phyloP scores from a whole-genome alignment of 1,284 basidiomycete species.

The Boletellus deceptivus region DNA sequence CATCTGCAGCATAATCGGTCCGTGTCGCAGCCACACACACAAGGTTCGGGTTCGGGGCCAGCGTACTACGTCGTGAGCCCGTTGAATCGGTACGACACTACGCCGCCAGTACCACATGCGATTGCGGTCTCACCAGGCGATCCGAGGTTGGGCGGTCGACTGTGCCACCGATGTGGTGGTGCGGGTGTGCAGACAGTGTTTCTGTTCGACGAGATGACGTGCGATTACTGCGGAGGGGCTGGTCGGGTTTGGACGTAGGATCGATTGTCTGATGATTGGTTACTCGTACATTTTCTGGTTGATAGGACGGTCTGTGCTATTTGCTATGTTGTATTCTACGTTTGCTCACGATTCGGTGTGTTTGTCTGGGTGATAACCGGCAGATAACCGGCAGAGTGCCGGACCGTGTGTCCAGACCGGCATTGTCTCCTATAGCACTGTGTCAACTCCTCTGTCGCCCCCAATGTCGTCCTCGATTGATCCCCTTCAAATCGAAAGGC shows the following conservation, averaged over 20 bases:
- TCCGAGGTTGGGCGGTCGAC: slow-evolving; percentile 61
- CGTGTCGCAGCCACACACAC: slow-evolving; percentile 14
- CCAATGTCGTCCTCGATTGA: slow-evolving; percentile 4
- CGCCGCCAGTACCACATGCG: slow-evolving; percentile 46
- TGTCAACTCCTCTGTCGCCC: not conserved
- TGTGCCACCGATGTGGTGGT: slow-evolving; percentile 67
- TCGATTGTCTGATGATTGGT: not conserved
- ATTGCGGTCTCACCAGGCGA: slow-evolving; percentile 64
- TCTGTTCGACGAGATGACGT: slow-evolving; percentile 53
- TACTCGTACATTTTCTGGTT: too few species aligned
- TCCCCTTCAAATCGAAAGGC: slow-evolving; percentile 6
- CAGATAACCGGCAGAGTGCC: too few species aligned
- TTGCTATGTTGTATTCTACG: too few species aligned
- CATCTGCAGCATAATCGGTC: slow-evolving; percentile 19
- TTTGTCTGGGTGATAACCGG: too few species aligned
- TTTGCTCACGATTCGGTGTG: too few species aligned
- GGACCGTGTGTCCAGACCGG: too few species aligned
- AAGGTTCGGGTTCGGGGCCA: slow-evolving; percentile 10
- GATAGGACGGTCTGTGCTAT: too few species aligned
- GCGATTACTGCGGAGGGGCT: slow-evolving; percentile 53
- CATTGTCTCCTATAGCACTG: too few species aligned
- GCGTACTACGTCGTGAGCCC: slow-evolving; percentile 25
- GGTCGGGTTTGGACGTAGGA: slow-evolving; percentile 50
- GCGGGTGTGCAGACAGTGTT: slow-evolving; percentile 52
- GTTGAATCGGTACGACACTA: slow-evolving; percentile 4